phyloP scores from a whole-genome alignment of 192 early-diverging fungal species.

The Mortierella alpina region DNA sequence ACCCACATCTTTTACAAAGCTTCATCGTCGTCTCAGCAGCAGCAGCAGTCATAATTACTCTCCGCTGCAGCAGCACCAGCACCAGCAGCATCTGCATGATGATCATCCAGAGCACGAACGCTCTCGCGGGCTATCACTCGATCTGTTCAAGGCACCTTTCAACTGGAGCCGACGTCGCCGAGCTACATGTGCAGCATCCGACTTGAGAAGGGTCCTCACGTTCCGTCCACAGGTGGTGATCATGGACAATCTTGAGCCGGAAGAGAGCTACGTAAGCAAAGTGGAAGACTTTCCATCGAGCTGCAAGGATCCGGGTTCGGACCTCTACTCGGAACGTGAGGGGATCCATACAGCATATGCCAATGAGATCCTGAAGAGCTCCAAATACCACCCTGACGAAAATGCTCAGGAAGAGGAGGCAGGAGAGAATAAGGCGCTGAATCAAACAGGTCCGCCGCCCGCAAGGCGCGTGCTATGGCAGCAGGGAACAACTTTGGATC shows the following conservation, averaged over 20 bases:
- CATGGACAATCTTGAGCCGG: not conserved
- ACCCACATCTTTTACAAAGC: too few relatives aligned
- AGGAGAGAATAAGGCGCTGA: not conserved
- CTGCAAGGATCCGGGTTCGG: not conserved
- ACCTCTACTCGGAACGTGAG: not conserved
- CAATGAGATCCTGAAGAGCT: constrained; percentile 26
- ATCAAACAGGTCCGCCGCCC: not conserved
- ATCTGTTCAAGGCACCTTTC: constrained; percentile 36
- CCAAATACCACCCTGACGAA: constrained; percentile 7
- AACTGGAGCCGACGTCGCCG: constrained; percentile 18
- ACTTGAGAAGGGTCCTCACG: not conserved
- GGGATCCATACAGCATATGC: not conserved
- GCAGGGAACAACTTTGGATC: too few relatives aligned
- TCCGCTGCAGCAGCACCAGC: not conserved
- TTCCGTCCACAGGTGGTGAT: not conserved
- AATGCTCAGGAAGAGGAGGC: not conserved
- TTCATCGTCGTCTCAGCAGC: not conserved
- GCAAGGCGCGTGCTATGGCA: too few relatives aligned
- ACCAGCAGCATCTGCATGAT: not conserved
- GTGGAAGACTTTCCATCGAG: not conserved
- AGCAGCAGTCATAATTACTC: not conserved
- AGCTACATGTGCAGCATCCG: constrained; percentile 10
- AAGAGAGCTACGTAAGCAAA: constrained; percentile 3
- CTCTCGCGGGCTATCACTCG: constrained; percentile 27
- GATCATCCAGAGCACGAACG: not conserved